Base-by-base conservation (phyloP, 805 yeast species). In the Ogataea philodendri region DNA sequence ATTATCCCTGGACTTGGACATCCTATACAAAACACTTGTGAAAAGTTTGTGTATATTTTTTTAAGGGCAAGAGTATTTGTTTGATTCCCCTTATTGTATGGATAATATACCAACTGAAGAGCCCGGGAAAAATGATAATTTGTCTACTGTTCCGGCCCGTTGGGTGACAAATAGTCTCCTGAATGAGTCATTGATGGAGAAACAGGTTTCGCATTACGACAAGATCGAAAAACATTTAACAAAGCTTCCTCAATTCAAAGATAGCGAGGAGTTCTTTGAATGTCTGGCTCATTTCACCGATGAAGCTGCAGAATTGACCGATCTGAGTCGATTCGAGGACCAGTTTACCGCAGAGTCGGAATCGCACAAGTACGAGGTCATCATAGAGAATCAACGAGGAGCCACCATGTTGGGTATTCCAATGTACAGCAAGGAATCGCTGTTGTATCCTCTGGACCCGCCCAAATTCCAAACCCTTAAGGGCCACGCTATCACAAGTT, bases 361-460 rank as follows among this genome's bases (percentile, higher is more conserved):
- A 3, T 15, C 26, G 0, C 23, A 30, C 21, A 41, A 41, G 21
- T 62, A 56, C 36, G 80, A 74, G 24, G 57, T 72, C 25, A 51
- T 75, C 1, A 54, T 74, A 6, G 81, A 75, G 45, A 74, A 74
- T 45, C 78, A 75, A 50, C 58, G 81, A 15, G 81, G 81, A 0
- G 50, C 70, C 32, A 70, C 69, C 30, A 22, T 72, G 9, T 69
- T 73, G 52, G 81, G 80, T 2, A 69, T 70, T 3, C 76, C 78
- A 3, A 40, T 72, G 29, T 75, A 65, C 45, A 62, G 72, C 22
- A 58, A 63, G 26, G 63, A 69, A 26, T 63, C 77, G 1, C 55
- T 75, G 23, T 37, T 74, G 5, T 72, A 75, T 3, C 53, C 70
- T 1, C 31, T 74, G 3, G 81, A 75, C 45, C 81, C 80, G 3